Conservation (phyloP, 805 yeast species). For the Monosporozyma unispora region DNA sequence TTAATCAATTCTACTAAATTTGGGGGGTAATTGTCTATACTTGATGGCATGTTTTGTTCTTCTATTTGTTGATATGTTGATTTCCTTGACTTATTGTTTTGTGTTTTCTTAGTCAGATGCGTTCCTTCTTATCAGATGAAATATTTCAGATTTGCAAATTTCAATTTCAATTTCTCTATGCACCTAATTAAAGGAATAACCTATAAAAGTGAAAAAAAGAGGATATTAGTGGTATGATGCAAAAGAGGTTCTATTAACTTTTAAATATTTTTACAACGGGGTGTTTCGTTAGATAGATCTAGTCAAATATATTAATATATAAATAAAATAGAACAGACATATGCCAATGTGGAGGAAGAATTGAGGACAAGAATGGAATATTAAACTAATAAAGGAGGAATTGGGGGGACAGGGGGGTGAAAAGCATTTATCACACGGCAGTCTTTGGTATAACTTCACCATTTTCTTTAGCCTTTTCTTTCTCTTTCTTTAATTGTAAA, state of each 20-base stretch:
- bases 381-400: too few relatives aligned
- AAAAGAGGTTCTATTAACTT: too few relatives aligned
- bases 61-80: not conserved
- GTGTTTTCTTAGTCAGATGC: not conserved
- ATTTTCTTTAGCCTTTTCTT: slow-evolving; percentile 2
- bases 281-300: too few relatives aligned
- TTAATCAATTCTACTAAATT: slow-evolving; percentile 39
- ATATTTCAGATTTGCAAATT: not conserved
- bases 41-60: not conserved
- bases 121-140: not conserved
- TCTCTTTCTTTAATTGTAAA: slow-evolving; percentile 19
- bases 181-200: too few relatives aligned
- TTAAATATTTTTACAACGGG: too few relatives aligned
- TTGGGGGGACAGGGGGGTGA: not conserved
- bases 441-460: not conserved
- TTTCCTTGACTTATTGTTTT: not conserved
- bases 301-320: too few relatives aligned
- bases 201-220: too few relatives aligned
- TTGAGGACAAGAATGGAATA: too few relatives aligned
- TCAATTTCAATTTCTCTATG: too few relatives aligned
- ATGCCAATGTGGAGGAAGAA: too few relatives aligned
- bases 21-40: slow-evolving; percentile 27
- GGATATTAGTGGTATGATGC: too few relatives aligned
- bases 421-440: not conserved
- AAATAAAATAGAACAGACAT: too few relatives aligned